Conservation (phyloP, 208 protist genomes). For the Acanthamoeba triangularis region DNA sequence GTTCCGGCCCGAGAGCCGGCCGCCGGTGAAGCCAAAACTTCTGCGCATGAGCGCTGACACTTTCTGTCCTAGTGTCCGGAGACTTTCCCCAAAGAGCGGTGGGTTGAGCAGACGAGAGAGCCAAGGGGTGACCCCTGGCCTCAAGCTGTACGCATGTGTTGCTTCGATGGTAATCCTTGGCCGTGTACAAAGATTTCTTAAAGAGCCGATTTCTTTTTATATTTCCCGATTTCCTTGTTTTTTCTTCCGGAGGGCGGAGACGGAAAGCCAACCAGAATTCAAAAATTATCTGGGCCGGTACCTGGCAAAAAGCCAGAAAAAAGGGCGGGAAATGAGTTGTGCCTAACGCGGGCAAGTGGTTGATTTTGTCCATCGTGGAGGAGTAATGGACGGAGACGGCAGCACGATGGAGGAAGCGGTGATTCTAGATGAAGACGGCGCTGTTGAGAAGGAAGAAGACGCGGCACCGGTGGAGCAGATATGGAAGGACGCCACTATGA, state of each 20-base stretch:
- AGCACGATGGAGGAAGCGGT: background rate
- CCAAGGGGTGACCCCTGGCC: background rate
- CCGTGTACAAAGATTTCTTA: conserved; percentile 38
- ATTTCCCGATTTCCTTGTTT: background rate
- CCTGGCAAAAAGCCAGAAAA: background rate
- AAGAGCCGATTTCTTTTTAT: background rate
- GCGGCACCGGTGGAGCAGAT: background rate
- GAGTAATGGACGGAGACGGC: background rate
- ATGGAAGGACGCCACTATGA: conserved; percentile 35
- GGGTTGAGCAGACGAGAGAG: background rate
- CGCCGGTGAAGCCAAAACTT: conserved; percentile 9
- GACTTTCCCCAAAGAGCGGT: conserved; percentile 72
- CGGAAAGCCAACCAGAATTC: background rate
- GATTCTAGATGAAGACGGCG: background rate
- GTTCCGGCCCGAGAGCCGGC: background rate
- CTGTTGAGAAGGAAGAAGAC: background rate
- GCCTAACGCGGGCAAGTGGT: no score
- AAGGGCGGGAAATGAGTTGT: background rate
- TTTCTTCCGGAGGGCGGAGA: background rate
- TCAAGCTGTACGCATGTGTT: conserved; percentile 60
- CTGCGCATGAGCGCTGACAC: conserved; percentile 63
- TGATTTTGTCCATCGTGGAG: no score
- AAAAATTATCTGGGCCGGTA: background rate
- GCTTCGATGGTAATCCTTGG: conserved; percentile 69
- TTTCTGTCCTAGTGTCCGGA: conserved; percentile 77